Evolutionary conservation across 768 basidiomycete species (phyloP), one percentile per base, ranked within the genome.

Genomic region (Mycena sanguinolenta): DNA sequence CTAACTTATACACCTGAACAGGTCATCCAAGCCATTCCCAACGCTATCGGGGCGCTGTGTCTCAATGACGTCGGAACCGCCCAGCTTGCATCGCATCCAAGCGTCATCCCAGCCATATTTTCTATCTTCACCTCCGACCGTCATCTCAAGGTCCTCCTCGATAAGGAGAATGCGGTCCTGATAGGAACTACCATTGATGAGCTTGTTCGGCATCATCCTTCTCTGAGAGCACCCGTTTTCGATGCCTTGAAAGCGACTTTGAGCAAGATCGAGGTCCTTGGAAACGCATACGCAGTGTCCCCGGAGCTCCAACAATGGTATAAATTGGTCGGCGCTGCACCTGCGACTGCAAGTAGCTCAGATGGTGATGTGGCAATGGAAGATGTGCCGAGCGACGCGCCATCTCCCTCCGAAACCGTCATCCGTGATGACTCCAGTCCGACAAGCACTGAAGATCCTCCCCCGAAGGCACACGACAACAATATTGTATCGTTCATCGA

Each of bases 41-140:
- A 97, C 75, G 98, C 97, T 21, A 90, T 99, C 61, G 97, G 98
- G 38, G 98, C 98, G 0, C 84, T 99, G 34, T 99, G 98, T 77
- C 87, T 99, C 55, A 99, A 99, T 75, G 92, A 95, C 74, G 85
- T 87, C 13, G 98, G 98, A 4, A 92, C 96, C 76, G 88, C 93
- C 28, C 92, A 95, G 75, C 89, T 98, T 38, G 81, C 88, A 13
- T 86, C 88, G 12, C 91, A 93, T 30, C 93, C 94, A 4, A 89
- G 88, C 70, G 90, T 98, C 75, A 94, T 99, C 73, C 92, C 92
- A 2, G 88, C 90, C 50, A 90, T 99, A 58, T 92, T 99, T 77
- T 86, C 89, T 12, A 91, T 96, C 71, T 96, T 97, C 81, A 93
- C 93, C 9, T 95, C 93, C 17, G 92, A 95, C 72, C 87, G 88